A percentile compares a stretch with the other conserved stretches of the same genome.
phyloP scores from a whole-genome alignment of 192 early-diverging fungal species.

The Linnemannia schmuckeri region DNA sequence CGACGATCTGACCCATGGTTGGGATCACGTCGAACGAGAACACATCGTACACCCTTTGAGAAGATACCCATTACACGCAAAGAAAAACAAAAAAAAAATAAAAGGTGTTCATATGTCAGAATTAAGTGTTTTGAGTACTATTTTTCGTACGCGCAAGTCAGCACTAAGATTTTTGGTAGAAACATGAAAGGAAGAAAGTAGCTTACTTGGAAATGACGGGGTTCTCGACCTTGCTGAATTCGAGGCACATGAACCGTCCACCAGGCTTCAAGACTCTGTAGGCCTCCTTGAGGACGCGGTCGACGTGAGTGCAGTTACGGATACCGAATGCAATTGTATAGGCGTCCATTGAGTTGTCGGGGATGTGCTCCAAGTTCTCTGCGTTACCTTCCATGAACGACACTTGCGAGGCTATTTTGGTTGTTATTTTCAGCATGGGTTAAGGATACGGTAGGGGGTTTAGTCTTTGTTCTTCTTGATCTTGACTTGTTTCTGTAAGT shows the following conservation, averaged over 20 bases:
- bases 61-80: not conserved
- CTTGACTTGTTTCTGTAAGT: not conserved
- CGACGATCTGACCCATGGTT: slow-evolving; percentile 85
- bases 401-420: slow-evolving; percentile 68
- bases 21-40: slow-evolving; percentile 98
- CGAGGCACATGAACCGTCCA: slow-evolving; percentile 95
- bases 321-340: slow-evolving; percentile 99
- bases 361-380: slow-evolving; percentile 82
- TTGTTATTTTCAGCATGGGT: not conserved
- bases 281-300: slow-evolving; percentile 89
- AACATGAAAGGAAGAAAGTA: not conserved
- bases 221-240: slow-evolving; percentile 92
- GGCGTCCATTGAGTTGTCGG: slow-evolving; percentile 85
- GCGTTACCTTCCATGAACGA: slow-evolving; percentile 90
- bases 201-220: slow-evolving; percentile 84
- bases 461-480: not conserved
- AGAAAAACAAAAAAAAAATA: not conserved
- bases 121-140: not conserved
- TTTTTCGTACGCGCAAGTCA: not conserved
- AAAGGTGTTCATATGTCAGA: not conserved
- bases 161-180: not conserved
- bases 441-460: not conserved
- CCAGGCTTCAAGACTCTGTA: slow-evolving; percentile 95
- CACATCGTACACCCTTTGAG: slow-evolving; percentile 82
- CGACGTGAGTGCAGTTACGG: slow-evolving; percentile 95